Base-by-base conservation (phyloP, 306 rosid species). In the Glycine soja region DNA sequence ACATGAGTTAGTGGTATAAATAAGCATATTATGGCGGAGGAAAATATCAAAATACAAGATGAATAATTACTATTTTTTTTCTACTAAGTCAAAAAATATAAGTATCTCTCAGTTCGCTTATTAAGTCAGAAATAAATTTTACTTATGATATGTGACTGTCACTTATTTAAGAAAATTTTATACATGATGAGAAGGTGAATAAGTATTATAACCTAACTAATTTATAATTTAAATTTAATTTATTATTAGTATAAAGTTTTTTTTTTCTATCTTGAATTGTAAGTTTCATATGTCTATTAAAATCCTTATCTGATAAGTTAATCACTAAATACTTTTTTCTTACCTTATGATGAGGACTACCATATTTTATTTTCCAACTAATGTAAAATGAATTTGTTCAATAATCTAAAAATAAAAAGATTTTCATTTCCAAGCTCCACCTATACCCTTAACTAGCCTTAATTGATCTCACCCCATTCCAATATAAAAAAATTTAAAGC, bases 201-300 rank as follows among this genome's bases (percentile, higher is more conserved):
- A 24, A 24, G 2, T 24, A 24, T 1, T 24, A 0, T 24, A 24
- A 24, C 1, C 30, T 0, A 24, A 24, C 30, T 24, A 0, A 24
- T 24, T 24, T 24, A 15, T 43, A 13, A 8, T 53, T 30, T 12
- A 4, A 72, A 48, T 34, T 70, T 32, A 10, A 45, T 57, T 54
- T 53, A 24, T 56, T 59, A 32, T 36, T 43, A 2, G 40, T 10
- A 30, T 40, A 8, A 15, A 48, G 3, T 12, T 64, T 47, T 13
- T 24, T 19, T 24, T 75, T 13, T 6, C 38, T 38, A 71, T 58
- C 50, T 70, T 59, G 43, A 56, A 45, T 70, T 15, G 18, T n/a
- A 36, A 24, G 80, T 32, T 65, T 54, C 38, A 54, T 18, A 53
- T 42, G 57, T 52, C 48, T 63, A 24, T 19, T 30, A 51, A 80